phyloP scores from a whole-genome alignment of 2,329 filamentous ascomycete genomes.

The Fusarium begoniae region DNA sequence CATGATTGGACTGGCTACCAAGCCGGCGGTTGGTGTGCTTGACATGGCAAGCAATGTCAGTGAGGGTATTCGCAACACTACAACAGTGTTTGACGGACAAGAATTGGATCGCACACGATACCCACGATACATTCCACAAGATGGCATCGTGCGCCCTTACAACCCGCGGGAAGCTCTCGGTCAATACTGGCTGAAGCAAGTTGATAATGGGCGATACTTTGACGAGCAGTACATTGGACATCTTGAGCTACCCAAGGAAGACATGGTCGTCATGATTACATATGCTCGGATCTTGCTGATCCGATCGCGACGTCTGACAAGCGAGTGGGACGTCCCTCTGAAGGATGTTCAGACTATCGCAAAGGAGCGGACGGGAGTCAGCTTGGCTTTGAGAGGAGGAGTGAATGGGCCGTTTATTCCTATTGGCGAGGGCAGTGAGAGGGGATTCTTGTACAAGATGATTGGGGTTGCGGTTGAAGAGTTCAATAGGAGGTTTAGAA shows the following conservation, averaged over 20 bases:
- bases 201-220: conserved; percentile 98
- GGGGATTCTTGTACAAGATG: conserved; percentile 72
- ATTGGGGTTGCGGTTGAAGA: conserved; percentile 73
- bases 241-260: conserved; percentile 87
- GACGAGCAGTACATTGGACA: conserved; percentile 98
- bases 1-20: conserved; percentile 91
- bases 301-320: conserved; percentile 82
- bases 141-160: conserved; percentile 95
- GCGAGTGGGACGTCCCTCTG: conserved; percentile 95
- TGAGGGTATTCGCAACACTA: conserved; percentile 97
- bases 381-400: conserved; percentile 86
- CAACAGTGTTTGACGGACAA: conserved; percentile 94
- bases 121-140: conserved; percentile 88
- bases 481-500: conserved; percentile 70
- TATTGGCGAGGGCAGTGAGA: conserved; percentile 83
- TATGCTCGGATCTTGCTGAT: conserved; percentile 90
- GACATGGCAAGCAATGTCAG: conserved; percentile 97
- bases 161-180: conserved; percentile 94
- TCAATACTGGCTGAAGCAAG: conserved; percentile 98
- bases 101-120: conserved; percentile 95
- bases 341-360: conserved; percentile 97
- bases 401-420: conserved; percentile 96
- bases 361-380: conserved; percentile 95
- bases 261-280: conserved; percentile 90
- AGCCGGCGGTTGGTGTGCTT: conserved; percentile 95